These are phyloP conservation scores for Geoglossum glabrum DNA, from an alignment of 495 filamentous ascomycete species.

Conservation along the genomic window DNA sequence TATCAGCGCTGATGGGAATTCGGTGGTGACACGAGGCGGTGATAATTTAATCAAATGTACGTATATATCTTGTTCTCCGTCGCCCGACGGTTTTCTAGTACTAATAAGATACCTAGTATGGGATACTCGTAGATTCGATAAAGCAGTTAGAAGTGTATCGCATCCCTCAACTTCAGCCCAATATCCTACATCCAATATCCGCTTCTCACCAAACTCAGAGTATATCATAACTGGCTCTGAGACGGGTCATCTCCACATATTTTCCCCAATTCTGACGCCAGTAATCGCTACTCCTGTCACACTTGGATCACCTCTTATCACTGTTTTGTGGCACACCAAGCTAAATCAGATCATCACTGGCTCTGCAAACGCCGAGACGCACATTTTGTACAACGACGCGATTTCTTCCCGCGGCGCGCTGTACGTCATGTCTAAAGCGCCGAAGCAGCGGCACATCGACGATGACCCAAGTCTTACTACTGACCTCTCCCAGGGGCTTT, in stretches of 20 bases:
- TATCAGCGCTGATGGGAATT: constrained; percentile 73
- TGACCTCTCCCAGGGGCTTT: constrained; percentile 55
- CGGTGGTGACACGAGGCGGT: constrained; percentile 74
- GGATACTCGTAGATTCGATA: constrained; percentile 93
- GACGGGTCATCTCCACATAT: constrained; percentile 72
- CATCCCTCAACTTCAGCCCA: constrained; percentile 67
- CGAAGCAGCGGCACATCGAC: constrained; percentile 86
- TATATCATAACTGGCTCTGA: constrained; percentile 77
- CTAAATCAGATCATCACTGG: constrained; percentile 93
- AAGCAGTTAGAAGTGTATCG: constrained; percentile 56
- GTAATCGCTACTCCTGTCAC: constrained; percentile 77
- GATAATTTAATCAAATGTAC: constrained; percentile 51
- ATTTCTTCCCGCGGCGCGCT: constrained; percentile 63
- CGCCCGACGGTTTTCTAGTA: not conserved
- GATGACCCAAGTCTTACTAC: constrained; percentile 74
- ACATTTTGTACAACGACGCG: constrained; percentile 74
- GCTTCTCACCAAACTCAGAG: constrained; percentile 64
- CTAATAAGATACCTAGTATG: constrained; percentile 35
- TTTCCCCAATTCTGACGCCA: constrained; percentile 68
- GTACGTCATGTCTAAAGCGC: constrained; percentile 80
- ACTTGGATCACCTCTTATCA: constrained; percentile 58
- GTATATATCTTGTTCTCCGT: not conserved
- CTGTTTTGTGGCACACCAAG: constrained; percentile 77
- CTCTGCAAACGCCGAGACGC: constrained; percentile 72
- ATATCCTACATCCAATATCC: constrained; percentile 67